Evolutionary conservation across 352 stramenopile genomes (phyloP), one percentile per base, ranked within the genome.

Genomic region (Pythium utonaiense): DNA sequence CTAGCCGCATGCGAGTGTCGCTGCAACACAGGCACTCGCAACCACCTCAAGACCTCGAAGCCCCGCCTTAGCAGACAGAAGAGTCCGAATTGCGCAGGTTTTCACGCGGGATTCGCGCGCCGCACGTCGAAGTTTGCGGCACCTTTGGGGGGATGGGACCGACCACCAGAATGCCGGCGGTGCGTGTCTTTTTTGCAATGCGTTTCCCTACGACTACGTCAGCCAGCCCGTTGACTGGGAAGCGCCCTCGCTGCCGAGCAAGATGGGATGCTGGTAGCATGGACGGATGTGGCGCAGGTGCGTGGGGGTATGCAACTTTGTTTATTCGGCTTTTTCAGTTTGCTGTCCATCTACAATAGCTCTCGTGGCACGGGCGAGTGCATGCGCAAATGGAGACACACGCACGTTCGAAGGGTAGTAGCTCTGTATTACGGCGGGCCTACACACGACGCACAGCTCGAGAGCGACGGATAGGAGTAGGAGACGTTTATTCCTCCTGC

Each of bases 401-500:
- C 38, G 40, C 27, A 47, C 40, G 28, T 33, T 10, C 28, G 28
- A 9, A 33, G 5, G n/a, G n/a, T n/a, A 24, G 38, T 45, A 45
- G 40, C 40, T 47, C 40, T 47, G 40, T 47, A 47, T 47, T 47
- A 47, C 40, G 40, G 40, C 27, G 40, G n/a, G n/a, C 40, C 24
- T 47, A 47, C 40, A 47, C 28, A 33, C 28, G 28, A 33, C 40
- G 40, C 8, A 47, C 40, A 19, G n/a, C 16, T 47, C n/a, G 19
- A 47, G 40, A 47, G 40, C 40, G 8, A 47, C 40, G 8, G 28
- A 30, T n/a, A n/a, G n/a, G n/a, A n/a, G n/a, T n/a, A n/a, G n/a
- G 16, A 27, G 7, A 33, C 44, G 28, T 27, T 21, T 47, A 60
- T 76, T 89, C 83, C 58, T 89, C 65, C 68, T 89, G 75, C 79